Base-by-base conservation (phyloP, 2,329 filamentous ascomycete genomes). In the Penicillium sp. region DNA sequence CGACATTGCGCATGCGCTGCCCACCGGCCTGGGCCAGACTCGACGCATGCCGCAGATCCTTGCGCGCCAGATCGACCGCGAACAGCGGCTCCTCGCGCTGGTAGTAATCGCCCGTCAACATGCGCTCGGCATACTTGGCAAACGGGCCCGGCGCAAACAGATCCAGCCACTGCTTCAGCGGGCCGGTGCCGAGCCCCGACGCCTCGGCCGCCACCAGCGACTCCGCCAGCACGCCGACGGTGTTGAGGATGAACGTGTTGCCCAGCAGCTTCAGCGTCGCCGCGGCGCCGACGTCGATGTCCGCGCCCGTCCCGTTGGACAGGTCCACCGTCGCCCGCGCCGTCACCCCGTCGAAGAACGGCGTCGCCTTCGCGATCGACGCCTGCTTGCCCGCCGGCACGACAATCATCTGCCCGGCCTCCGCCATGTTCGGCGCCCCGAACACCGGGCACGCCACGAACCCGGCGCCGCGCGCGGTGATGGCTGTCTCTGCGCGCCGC, bases 191-290 rank as follows among this genome's bases (percentile, higher is more conserved):
- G 2, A 95, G 70, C 0, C 88, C 88, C 0, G 78, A 76, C 65
- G 90, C 91, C 65, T 95, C 88, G 4, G 87, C 87, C 4, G 89
- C 68, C 1, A 84, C 80, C 58, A 91, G 78, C 4, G 83, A 85
- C 69, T 94, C 87, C 1, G 86, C 81, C 3, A 95, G 70, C 36
- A 86, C 77, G 58, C 89, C 84, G 16, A 90, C 78, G 77, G 90
- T 90, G 69, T 86, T 86, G 27, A 94, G 63, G 54, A 95, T 77
- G 62, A 95, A 90, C 0, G 85, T 87, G 65, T 95, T 95, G 41
- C 90, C 89, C 7, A 94, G 76, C 14, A 95, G 73, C 68, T 95
- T 93, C 33, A 94, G 72, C 31, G 80, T 77, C 2, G 81, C 77
- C 4, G 88, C 82, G 37, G 80, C 79, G 36, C 83, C 79, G 33